Evolutionary conservation across 139 green algal species (phyloP).

Genomic region (Pleodorina starrii): DNA sequence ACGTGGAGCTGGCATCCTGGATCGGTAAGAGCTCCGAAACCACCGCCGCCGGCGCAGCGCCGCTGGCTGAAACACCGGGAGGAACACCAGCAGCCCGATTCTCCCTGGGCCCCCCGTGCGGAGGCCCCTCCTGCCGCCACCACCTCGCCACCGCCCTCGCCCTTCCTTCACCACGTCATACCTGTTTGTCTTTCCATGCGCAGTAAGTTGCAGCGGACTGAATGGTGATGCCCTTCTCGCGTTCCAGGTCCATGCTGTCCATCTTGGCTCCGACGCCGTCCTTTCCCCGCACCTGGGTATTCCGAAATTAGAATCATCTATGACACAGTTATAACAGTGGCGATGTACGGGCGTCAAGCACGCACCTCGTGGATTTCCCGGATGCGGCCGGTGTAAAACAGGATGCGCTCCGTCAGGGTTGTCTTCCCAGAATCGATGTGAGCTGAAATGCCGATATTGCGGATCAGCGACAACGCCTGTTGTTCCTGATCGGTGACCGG

Average conservation of each 20-base stretch:
- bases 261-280: constrained; percentile 99
- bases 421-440: constrained; percentile 99
- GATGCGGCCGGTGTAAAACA: constrained; percentile 99
- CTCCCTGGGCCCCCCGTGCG: too few relatives aligned
- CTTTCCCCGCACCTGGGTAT: constrained; percentile 90
- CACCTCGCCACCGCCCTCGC: too few relatives aligned
- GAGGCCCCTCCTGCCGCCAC: too few relatives aligned
- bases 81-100: background rate
- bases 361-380: constrained; percentile 96
- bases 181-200: constrained; percentile 91
- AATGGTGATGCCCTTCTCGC: constrained; percentile 99
- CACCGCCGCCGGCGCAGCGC: too few relatives aligned
- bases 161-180: too few relatives aligned
- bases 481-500: constrained; percentile 59
- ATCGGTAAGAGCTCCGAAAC: too few relatives aligned
- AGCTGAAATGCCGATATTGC: constrained; percentile 98
- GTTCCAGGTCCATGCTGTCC: constrained; percentile 98
- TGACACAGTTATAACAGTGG: too few relatives aligned
- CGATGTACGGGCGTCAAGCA: too few relatives aligned
- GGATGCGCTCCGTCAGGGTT: constrained; percentile 97
- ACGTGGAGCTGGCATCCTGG: too few relatives aligned
- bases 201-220: constrained; percentile 95
- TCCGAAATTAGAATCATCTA: background rate
- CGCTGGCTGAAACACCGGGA: background rate
- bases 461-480: constrained; percentile 66